phyloP scores from a whole-genome alignment of 2,329 filamentous ascomycete genomes.

The Ustulina deusta region DNA sequence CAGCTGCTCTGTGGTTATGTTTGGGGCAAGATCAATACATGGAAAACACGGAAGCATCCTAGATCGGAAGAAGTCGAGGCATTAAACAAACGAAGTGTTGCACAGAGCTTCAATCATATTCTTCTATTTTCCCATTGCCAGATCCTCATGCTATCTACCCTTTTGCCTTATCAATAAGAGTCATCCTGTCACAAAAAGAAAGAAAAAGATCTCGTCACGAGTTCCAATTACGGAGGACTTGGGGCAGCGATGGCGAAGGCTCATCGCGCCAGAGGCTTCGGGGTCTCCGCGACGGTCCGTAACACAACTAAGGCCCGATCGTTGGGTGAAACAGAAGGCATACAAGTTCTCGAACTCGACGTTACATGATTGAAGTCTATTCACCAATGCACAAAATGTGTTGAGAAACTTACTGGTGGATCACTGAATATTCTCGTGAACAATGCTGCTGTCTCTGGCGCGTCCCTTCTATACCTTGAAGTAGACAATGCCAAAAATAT shows the following conservation, averaged over 20 bases:
- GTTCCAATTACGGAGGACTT: conserved; percentile 27
- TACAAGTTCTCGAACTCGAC: conserved; percentile 35
- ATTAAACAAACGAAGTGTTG: background rate
- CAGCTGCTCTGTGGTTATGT: conserved; percentile 50
- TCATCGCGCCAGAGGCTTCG: conserved; percentile 12
- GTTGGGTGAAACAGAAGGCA: background rate
- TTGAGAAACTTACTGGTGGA: conserved; percentile 1
- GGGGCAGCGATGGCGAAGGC: conserved; percentile 18
- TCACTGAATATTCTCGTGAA: conserved; percentile 36
- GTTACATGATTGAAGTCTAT: conserved; percentile 31
- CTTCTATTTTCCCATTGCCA: background rate
- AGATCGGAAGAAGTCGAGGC: conserved; percentile 44
- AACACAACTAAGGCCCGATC: conserved; percentile 16
- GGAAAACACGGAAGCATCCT: conserved; percentile 54
- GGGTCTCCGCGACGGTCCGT: conserved; percentile 33
- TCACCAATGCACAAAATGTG: background rate
- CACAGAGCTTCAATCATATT: background rate
- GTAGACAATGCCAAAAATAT: conserved; percentile 21
- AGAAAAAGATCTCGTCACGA: conserved; percentile 22
- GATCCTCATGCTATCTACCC: background rate
- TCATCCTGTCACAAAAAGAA: conserved; percentile 10
- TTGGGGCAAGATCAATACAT: conserved; percentile 50
- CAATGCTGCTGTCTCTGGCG: conserved; percentile 24
- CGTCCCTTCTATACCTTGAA: conserved; percentile 30
- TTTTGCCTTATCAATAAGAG: background rate